Base-by-base conservation (phyloP, 1,284 basidiomycete species). In the Neonothopanus nambi region DNA sequence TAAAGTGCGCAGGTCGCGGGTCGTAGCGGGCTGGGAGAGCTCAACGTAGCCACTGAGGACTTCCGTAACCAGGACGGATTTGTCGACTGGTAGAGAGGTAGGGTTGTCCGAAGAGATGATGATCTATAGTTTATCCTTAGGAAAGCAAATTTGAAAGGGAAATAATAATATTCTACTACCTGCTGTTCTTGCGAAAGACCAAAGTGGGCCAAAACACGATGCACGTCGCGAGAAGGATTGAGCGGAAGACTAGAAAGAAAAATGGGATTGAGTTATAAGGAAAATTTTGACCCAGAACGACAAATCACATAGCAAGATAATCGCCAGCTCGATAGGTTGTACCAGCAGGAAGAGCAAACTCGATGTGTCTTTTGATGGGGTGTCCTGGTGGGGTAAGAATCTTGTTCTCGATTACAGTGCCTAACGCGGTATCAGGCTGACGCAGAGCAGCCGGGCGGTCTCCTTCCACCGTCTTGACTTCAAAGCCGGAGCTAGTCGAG, bases 41-140 rank as follows among this genome's bases (percentile, higher is more conserved):
- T 80, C 77, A 39, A 80, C 71, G 54, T 78, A 79, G 6, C 75
- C 75, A 3, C 64, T 63, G 11, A 78, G 65, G 5, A 79, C 57
- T 35, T 67, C 64, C 12, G 62, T 65, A 9, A 75, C 56, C 24
- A 63, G 66, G 54, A 78, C 67, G 0, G 72, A 67, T 38, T 63
- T 65, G 39, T 69, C 67, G 5, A 67, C 62, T 0, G 78, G 78
- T 2, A 80, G 67, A 7, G 74, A 72, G 0, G 74, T 74, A 0
- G 76, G 71, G 0, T 70, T 69, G 8, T 62, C 59, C 1, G 74
- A 72, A 1, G 70, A 70, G 11, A 79, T 58, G 7, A 69, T 64
- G 40, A 33, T 33, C 30, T 33, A 33, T 33, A n/a, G 5, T 15
- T 36, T 17, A 47, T 7, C 5, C 9, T n/a, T 13, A 26, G 36